Conservation (phyloP, 345 rosid genomes). For the Populus davidiana region DNA sequence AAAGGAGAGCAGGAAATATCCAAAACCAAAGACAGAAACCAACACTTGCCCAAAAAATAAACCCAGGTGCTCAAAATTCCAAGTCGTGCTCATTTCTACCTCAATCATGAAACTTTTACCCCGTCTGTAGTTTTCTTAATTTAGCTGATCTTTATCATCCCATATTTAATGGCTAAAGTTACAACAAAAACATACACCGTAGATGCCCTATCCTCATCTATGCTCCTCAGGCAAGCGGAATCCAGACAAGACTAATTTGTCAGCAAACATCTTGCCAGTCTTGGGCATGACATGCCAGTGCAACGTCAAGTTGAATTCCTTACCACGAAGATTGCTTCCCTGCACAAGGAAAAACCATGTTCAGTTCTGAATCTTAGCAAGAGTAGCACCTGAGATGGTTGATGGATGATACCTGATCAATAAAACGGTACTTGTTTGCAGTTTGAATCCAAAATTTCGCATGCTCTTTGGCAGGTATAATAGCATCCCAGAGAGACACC, state of each 20-base stretch:
- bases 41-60: background rate
- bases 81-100: background rate
- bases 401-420: conserved; percentile 67
- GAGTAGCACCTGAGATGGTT: background rate
- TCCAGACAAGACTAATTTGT: conserved; percentile 71
- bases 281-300: conserved; percentile 99
- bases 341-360: conserved; percentile 20
- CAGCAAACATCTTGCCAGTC: conserved; percentile 85
- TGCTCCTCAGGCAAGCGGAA: conserved; percentile 73
- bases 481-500: conserved; percentile 97
- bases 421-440: conserved; percentile 84
- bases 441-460: conserved; percentile 75
- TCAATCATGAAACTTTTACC: background rate
- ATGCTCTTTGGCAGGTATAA: conserved; percentile 72
- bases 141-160: conserved; percentile 8
- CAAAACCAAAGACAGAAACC: background rate
- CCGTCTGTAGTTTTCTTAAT: background rate
- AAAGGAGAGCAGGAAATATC: background rate
- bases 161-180: conserved; percentile 26
- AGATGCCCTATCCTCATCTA: conserved; percentile 36
- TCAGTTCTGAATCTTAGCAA: background rate
- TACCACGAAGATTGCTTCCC: conserved; percentile 84
- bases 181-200: conserved; percentile 18
- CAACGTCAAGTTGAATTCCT: conserved; percentile 79
- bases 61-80: background rate